phyloP scores from a whole-genome alignment of 768 basidiomycete species.

The Phlebiopsis flavidoalba region DNA sequence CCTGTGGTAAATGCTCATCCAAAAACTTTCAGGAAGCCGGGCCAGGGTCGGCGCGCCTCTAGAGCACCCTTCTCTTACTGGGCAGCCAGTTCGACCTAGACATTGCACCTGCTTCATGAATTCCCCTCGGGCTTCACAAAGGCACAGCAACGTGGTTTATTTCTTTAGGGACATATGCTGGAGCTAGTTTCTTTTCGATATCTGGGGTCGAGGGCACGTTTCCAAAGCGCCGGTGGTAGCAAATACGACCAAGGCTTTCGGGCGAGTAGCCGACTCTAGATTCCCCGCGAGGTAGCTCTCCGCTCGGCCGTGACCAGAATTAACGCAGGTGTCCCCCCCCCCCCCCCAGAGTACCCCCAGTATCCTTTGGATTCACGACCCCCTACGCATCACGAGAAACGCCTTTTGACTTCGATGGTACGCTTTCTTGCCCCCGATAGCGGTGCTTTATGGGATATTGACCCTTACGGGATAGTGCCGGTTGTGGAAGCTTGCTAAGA shows the following conservation, averaged over 20 bases:
- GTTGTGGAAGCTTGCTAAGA: slow-evolving; percentile 31
- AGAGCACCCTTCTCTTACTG: slow-evolving; percentile 45
- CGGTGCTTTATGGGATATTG: neutral
- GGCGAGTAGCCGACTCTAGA: slow-evolving; percentile 46
- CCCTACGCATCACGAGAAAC: slow-evolving; percentile 46
- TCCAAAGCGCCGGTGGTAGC: slow-evolving; percentile 32
- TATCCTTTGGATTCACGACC: slow-evolving; percentile 27
- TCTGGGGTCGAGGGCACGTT: slow-evolving; percentile 30
- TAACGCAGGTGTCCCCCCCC: slow-evolving; percentile 36
- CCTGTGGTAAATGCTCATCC: neutral
- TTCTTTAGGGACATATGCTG: slow-evolving; percentile 84
- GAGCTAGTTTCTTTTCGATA: slow-evolving; percentile 55
- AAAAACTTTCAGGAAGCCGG: slow-evolving; percentile 60
- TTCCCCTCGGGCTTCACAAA: slow-evolving; percentile 48
- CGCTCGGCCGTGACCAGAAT: slow-evolving; percentile 49
- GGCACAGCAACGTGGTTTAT: slow-evolving; percentile 65
- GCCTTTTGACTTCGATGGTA: slow-evolving; percentile 69
- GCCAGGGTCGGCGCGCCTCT: slow-evolving; percentile 74
- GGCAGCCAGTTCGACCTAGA: slow-evolving; percentile 46
- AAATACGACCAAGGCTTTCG: slow-evolving; percentile 45
- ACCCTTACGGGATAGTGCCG: slow-evolving; percentile 21
- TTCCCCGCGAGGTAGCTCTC: slow-evolving; percentile 50
- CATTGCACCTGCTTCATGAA: slow-evolving; percentile 31
- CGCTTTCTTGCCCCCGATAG: slow-evolving; percentile 8
- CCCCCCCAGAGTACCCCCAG: slow-evolving; percentile 57